phyloP scores from a whole-genome alignment of 148 eudicot species.

The Chenopodium suecicum region DNA sequence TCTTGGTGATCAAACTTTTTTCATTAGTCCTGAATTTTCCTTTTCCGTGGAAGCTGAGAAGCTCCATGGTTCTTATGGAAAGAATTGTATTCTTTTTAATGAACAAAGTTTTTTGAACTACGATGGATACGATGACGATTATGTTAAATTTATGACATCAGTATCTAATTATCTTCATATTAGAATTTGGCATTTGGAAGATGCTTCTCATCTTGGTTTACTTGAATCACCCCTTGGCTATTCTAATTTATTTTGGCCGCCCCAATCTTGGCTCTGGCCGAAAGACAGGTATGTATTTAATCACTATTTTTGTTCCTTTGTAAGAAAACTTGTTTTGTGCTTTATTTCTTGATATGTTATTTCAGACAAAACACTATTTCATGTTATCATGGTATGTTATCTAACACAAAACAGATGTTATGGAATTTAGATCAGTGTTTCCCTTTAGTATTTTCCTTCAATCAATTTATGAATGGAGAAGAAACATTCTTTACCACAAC shows the following conservation, averaged over 20 bases:
- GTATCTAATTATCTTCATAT: neutral
- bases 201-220: neutral
- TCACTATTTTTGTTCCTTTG: no score
- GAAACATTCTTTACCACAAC: no score
- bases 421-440: no score
- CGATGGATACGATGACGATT: neutral
- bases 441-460: no score
- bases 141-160: neutral
- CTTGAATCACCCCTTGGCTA: slow-evolving; percentile 1
- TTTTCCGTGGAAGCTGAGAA: slow-evolving; percentile 8
- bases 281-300: neutral
- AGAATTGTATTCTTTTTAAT: slow-evolving; percentile 10
- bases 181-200: slow-evolving; percentile 14
- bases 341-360: no score
- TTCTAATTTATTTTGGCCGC: slow-evolving; percentile 13
- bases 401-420: no score
- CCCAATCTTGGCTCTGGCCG: slow-evolving; percentile 24
- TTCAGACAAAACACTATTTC: no score
- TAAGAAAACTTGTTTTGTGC: neutral
- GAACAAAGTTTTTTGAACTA: slow-evolving; percentile 3
- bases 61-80: neutral
- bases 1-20: slow-evolving; percentile 17
- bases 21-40: slow-evolving; percentile 19
- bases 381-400: no score
- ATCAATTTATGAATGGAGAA: no score